phyloP scores from a whole-genome alignment of 2,329 filamentous ascomycete genomes.

The Ophiostoma perfectum region DNA sequence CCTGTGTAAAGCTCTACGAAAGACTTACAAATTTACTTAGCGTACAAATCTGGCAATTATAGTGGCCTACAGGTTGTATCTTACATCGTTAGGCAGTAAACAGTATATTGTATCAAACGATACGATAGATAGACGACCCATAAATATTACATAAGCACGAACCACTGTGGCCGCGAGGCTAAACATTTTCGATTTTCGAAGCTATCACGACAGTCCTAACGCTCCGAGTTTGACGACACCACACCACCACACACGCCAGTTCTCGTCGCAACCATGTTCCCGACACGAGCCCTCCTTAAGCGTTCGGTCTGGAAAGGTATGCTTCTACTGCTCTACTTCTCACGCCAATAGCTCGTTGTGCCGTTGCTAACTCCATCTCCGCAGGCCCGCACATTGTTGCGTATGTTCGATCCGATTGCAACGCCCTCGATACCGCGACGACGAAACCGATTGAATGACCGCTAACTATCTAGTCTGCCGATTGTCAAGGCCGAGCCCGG shows the following conservation, averaged over 20 bases:
- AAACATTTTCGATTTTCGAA: slow-evolving; percentile 16
- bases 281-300: slow-evolving; percentile 61
- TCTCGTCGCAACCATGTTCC: slow-evolving; percentile 50
- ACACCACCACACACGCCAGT: background rate
- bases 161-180: background rate
- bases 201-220: slow-evolving; percentile 21
- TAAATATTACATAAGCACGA: slow-evolving; percentile 12
- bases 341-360: background rate
- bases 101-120: no score
- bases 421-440: background rate
- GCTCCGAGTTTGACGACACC: slow-evolving; percentile 3
- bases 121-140: background rate
- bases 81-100: no score
- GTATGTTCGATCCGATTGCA: slow-evolving; percentile 34
- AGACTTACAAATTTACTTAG: no score
- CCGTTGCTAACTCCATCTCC: slow-evolving; percentile 26
- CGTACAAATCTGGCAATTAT: no score
- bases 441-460: background rate
- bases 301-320: slow-evolving; percentile 87
- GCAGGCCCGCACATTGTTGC: slow-evolving; percentile 50
- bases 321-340: background rate
- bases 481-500: slow-evolving; percentile 57
- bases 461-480: slow-evolving; percentile 46
- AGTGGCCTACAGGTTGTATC: background rate
- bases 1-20: no score